Evolutionary conservation across 2,329 filamentous ascomycete genomes (phyloP), one percentile per base, ranked within the genome.

Genomic region (Akanthomyces dipterigenus): DNA sequence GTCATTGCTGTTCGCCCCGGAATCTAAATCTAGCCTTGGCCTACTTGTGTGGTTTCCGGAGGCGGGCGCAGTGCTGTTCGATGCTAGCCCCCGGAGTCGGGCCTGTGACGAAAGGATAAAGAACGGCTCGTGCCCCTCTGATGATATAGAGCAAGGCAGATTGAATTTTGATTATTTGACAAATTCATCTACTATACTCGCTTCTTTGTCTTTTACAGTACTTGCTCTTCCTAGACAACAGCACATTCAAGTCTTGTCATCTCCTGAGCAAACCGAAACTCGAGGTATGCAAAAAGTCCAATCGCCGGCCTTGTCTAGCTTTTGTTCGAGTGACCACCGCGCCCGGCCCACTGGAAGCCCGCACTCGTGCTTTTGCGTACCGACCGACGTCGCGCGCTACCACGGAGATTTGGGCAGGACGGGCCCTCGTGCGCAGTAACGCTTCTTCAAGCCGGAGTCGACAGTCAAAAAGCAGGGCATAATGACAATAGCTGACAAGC

Each of bases 291-390:
- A 55, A 36, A 34, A 7, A n/a, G n/a, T 45, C 14, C 8, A 24
- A 11, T 22, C 26, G 28, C 26, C 40, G 26, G 14, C 22, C 49
- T 16, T 34, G 7, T 36, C 36, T 26, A 42, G 42, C 42, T 56
- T 56, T 38, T 53, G n/a, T 22, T 55, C 54, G 20, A n/a, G 12
- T 36, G 28, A 14, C 43, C 22, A 38, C 42, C 36, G n/a, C 43
- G 22, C 46, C 43, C 53, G 55, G 55, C 43, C 55, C 55, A 57
- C 55, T 57, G 43, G 55, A 48, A 57, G 55, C 34, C 26, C 43
- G 51, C 34, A 7, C 31, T 34, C 22, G 18, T 45, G n/a, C 31
- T 34, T 16, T 26, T 50, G 9, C 31, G 38, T 40, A 18, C 51
- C 51, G 38, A 18, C 51, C 51, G 38, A 55, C 51, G 24, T 42